Conservation (phyloP, 2,329 filamentous ascomycete species). For the Xylariales sp. region DNA sequence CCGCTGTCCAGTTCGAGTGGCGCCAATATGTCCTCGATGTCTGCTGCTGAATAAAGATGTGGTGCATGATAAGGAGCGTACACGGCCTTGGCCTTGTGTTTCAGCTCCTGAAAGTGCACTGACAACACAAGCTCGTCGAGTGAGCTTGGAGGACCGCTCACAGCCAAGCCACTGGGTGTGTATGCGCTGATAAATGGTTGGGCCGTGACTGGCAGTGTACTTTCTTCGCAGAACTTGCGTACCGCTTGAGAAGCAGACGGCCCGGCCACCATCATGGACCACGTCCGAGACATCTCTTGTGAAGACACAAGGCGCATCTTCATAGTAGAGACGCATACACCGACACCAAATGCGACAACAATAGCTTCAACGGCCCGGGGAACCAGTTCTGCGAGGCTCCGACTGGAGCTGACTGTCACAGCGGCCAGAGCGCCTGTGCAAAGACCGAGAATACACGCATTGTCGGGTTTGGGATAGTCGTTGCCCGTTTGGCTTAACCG, state of each 20-base stretch:
- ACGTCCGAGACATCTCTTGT: conserved; percentile 10
- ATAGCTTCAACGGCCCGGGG: conserved; percentile 25
- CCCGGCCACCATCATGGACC: conserved; percentile 19
- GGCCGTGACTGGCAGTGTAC: conserved; percentile 10
- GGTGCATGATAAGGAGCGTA: conserved; percentile 25
- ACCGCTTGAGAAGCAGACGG: conserved; percentile 14
- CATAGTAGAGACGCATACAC: conserved; percentile 17
- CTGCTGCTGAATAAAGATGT: conserved; percentile 20
- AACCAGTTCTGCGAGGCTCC: conserved; percentile 22
- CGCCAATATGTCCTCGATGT: conserved; percentile 15
- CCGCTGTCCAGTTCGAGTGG: neutral
- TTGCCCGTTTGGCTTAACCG: conserved; percentile 12
- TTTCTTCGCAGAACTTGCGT: conserved; percentile 11
- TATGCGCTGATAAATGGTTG: conserved; percentile 14
- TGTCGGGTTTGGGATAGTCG: conserved; percentile 7
- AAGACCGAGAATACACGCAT: conserved; percentile 18
- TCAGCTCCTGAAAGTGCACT: conserved; percentile 12
- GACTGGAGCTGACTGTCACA: conserved; percentile 24
- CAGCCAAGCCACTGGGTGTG: conserved; percentile 13
- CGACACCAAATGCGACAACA: conserved; percentile 25
- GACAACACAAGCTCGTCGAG: conserved; percentile 7
- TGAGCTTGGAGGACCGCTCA: conserved; percentile 14
- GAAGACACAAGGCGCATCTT: conserved; percentile 10
- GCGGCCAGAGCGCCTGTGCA: conserved; percentile 28
- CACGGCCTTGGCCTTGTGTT: conserved; percentile 35